Evolutionary conservation across 495 filamentous ascomycete species (phyloP).

Genomic region (Monascus purpureus): DNA sequence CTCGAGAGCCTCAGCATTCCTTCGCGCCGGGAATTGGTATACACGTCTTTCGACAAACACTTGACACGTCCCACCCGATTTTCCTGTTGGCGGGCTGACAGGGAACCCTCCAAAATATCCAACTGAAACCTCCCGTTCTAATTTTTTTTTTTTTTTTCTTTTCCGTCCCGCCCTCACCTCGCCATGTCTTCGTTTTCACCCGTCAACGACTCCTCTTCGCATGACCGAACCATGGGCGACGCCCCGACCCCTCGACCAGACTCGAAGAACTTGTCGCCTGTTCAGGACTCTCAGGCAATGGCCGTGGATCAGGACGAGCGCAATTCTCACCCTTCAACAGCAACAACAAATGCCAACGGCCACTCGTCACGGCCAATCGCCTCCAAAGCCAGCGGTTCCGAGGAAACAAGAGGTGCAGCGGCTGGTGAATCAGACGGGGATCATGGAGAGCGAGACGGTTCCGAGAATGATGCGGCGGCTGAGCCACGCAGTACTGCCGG

Average conservation of each 20-base stretch:
- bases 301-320: too few relatives aligned
- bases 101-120: not conserved
- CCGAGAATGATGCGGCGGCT: conserved; percentile 68
- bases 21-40: conserved; percentile 19
- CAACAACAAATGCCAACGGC: not conserved
- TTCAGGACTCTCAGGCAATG: conserved; percentile 23
- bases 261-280: conserved; percentile 20
- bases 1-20: conserved; percentile 24
- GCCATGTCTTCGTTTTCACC: conserved; percentile 55
- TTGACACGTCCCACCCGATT: not conserved
- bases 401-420: conserved; percentile 65
- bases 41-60: too few relatives aligned
- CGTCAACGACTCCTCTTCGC: conserved; percentile 56
- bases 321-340: not conserved
- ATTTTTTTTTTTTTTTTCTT: conserved; percentile 2
- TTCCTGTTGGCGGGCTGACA: not conserved
- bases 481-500: conserved; percentile 47
- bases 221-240: conserved; percentile 36
- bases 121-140: not conserved
- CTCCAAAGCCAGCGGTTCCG: conserved; percentile 23
- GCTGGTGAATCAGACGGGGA: conserved; percentile 59
- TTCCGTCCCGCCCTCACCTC: conserved; percentile 5
- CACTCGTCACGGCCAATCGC: conserved; percentile 47
- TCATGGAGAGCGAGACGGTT: conserved; percentile 37
- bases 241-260: conserved; percentile 48